Evolutionary conservation across 208 protist species (phyloP).

Genomic region (Trypanosoma avium): DNA sequence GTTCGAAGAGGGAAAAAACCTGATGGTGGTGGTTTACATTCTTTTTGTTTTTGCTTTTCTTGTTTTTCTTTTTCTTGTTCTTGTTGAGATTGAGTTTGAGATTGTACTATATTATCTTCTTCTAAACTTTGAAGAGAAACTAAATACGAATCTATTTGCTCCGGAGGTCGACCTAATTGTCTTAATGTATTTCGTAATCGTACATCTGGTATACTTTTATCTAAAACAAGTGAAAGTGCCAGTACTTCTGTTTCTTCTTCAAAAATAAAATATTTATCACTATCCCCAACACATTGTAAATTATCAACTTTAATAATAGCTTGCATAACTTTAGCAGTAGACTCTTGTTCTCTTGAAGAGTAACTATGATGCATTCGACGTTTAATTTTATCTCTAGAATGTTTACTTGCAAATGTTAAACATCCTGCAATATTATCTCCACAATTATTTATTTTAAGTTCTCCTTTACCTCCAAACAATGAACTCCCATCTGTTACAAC

Average conservation of each 20-base stretch:
- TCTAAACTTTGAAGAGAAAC: conserved; percentile 27
- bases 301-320: conserved; percentile 51
- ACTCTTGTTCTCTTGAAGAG: conserved; percentile 47
- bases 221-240: conserved; percentile 55
- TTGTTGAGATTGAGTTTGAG: not conserved
- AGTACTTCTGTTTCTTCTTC: conserved; percentile 67
- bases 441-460: conserved; percentile 39
- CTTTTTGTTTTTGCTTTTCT: conserved; percentile 11
- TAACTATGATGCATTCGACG: conserved; percentile 61
- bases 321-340: conserved; percentile 55
- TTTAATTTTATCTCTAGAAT: conserved; percentile 59
- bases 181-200: conserved; percentile 48
- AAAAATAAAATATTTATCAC: conserved; percentile 87
- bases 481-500: conserved; percentile 61
- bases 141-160: conserved; percentile 60
- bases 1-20: conserved; percentile 60
- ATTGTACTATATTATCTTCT: conserved; percentile 21
- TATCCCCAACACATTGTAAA: conserved; percentile 57
- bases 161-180: conserved; percentile 51
- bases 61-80: not conserved
- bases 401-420: conserved; percentile 54
- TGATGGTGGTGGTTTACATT: conserved; percentile 45
- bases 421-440: conserved; percentile 31
- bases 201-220: conserved; percentile 60
- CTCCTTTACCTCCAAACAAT: conserved; percentile 39